Evolutionary conservation across 2,329 filamentous ascomycete genomes (phyloP), one percentile per base, ranked within the genome.

Genomic region (Botrytis fabae): DNA sequence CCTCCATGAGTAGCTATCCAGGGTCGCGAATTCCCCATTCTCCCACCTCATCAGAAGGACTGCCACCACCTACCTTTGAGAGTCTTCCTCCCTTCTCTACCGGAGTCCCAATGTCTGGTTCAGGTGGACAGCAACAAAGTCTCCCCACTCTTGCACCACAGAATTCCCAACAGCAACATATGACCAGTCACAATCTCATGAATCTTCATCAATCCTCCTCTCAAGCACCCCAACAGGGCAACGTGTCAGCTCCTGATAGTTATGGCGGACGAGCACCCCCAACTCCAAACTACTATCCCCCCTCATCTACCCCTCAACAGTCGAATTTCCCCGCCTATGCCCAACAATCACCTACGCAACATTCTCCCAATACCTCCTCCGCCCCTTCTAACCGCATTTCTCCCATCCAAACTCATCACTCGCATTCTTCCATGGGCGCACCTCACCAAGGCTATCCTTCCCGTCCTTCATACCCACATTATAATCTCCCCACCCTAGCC

Each of bases 41-140:
- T 69, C 91, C 92, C 16, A 86, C 88, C 12, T 84, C 85, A 42
- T 85, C 84, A 65, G 89, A 93, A 79, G 86, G 86, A 66, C 84
- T 95, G 71, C 87, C 92, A 74, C 85, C 88, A 71, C 89, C 91
- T 74, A 87, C 91, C 10, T 93, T 91, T 82, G 91, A 92, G 75
- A 89, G 69, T 76, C 86, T 91, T 74, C 87, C 90, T 62, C 85
- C 90, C 48, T 93, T 91, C 80, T 86, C 90, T 74, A 87, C 87
- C 68, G 84, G 86, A 63, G 83, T 90, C 79, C 85, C 87, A 63
- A 83, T 90, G 80, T 85, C 87, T 18, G 87, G 87, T 71, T 85
- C 83, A 46, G 84, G 80, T 75, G 77, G 77, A 22, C 76, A 75
- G 61, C 77, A 77, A 68, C 76, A 78, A 65, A 77, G 75, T 44